Evolutionary conservation across 768 basidiomycete species (phyloP).

Genomic region (Punctularia strigosozonata): DNA sequence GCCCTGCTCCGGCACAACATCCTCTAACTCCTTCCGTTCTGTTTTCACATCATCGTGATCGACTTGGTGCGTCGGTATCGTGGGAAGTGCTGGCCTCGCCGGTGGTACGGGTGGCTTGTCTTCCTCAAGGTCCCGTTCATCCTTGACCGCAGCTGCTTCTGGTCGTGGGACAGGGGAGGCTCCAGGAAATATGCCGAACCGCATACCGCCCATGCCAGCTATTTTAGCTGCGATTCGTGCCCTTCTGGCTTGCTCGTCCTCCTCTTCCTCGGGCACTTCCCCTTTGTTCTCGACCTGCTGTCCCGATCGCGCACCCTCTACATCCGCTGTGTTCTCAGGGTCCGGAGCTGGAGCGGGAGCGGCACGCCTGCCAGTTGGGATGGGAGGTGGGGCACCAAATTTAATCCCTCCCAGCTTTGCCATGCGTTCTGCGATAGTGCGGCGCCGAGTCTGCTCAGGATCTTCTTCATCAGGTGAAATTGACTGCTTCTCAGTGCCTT

Average conservation of each 20-base stretch:
- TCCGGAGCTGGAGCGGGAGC: conserved; percentile 20
- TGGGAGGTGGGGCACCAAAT: conserved; percentile 58
- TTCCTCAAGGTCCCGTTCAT: too few relatives aligned
- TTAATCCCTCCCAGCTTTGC: conserved; percentile 81
- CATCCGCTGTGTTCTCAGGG: conserved; percentile 10
- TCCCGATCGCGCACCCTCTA: conserved; percentile 4
- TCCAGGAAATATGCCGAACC: conserved; percentile 41
- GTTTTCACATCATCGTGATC: conserved; percentile 43
- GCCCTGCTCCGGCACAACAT: conserved; percentile 21
- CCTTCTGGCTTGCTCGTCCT: conserved; percentile 48
- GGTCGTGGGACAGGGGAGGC: too few relatives aligned
- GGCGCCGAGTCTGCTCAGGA: conserved; percentile 33
- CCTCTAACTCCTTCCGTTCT: too few relatives aligned
- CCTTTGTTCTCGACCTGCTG: neutral
- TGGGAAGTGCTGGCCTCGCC: too few relatives aligned
- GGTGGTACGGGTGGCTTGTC: too few relatives aligned
- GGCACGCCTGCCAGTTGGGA: conserved; percentile 24
- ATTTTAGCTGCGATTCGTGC: conserved; percentile 42
- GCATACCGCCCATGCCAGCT: conserved; percentile 44
- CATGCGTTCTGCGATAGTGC: conserved; percentile 89
- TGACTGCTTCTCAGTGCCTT: conserved; percentile 1
- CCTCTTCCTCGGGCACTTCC: conserved; percentile 28
- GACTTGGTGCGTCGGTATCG: conserved; percentile 62
- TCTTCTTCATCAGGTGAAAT: conserved; percentile 25
- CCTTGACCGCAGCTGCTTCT: too few relatives aligned